A percentile compares a stretch with the other conserved stretches of the same genome.
Conservation (phyloP, 306 rosid genomes). For the Cucurbita argyrosperma region DNA sequence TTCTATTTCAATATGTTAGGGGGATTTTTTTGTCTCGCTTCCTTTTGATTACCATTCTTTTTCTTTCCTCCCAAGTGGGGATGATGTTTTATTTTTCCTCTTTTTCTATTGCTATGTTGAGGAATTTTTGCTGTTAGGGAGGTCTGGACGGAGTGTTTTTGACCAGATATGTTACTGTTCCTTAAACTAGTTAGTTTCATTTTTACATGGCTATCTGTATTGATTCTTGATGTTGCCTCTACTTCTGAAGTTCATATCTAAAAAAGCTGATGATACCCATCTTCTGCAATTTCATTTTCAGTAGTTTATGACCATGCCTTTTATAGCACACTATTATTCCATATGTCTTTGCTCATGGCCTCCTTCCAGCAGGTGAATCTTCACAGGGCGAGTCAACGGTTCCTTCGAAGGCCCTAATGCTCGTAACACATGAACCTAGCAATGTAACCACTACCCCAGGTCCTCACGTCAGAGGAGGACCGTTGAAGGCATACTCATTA, state of each 20-base stretch:
- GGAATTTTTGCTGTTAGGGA: background rate
- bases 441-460: constrained; percentile 60
- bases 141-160: background rate
- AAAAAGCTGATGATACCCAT: background rate
- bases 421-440: constrained; percentile 85
- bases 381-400: constrained; percentile 31
- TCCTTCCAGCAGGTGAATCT: constrained; percentile 28
- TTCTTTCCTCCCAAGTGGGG: background rate
- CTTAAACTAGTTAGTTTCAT: background rate
- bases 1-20: background rate
- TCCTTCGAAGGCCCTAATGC: constrained; percentile 47
- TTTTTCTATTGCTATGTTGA: background rate
- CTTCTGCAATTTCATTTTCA: background rate
- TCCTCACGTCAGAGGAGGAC: constrained; percentile 82
- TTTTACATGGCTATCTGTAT: constrained; percentile 10
- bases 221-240: background rate
- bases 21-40: background rate
- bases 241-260: background rate
- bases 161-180: background rate
- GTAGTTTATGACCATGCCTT: background rate
- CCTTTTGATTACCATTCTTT: background rate
- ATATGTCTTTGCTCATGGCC: constrained; percentile 3
- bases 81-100: background rate
- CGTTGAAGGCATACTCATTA: constrained; percentile 66
- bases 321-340: background rate